A percentile compares a stretch with the other conserved stretches of the same genome.
phyloP scores from a whole-genome alignment of 768 basidiomycete genomes.

The Mycena sanguinolenta region DNA sequence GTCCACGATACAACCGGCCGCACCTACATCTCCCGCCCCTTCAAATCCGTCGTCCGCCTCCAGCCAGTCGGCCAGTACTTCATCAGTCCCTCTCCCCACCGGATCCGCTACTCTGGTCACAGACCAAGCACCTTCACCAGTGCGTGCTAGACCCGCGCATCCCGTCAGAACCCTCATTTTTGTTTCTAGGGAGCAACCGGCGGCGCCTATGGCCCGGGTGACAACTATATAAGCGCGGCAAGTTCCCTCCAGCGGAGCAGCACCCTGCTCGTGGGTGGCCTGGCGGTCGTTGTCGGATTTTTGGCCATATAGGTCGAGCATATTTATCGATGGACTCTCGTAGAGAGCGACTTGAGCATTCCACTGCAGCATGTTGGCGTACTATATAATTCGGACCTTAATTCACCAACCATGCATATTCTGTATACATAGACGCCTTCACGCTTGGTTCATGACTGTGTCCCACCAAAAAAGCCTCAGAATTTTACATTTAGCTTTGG shows the following conservation, averaged over 20 bases:
- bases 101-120: conserved; percentile 26
- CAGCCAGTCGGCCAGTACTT: conserved; percentile 14
- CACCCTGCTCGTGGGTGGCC: conserved; percentile 55
- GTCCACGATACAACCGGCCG: conserved; percentile 49
- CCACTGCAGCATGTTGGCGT: conserved; percentile 1
- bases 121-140: conserved; percentile 31
- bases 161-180: not conserved
- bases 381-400: conserved; percentile 26
- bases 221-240: conserved; percentile 74
- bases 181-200: conserved; percentile 46
- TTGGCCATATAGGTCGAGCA: conserved; percentile 55
- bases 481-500: not conserved
- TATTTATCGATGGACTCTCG: conserved; percentile 40
- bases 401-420: conserved; percentile 19
- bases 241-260: conserved; percentile 59
- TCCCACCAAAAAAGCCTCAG: not conserved
- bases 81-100: conserved; percentile 27
- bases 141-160: conserved; percentile 8
- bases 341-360: conserved; percentile 19
- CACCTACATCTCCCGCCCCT: conserved; percentile 19
- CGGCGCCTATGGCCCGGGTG: conserved; percentile 76
- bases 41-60: conserved; percentile 34
- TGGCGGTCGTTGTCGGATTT: conserved; percentile 62
- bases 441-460: not conserved
- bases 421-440: not conserved